These are phyloP conservation scores for Amanita thiersii DNA, from an alignment of 768 basidiomycete genomes.

Conservation along the genomic window DNA sequence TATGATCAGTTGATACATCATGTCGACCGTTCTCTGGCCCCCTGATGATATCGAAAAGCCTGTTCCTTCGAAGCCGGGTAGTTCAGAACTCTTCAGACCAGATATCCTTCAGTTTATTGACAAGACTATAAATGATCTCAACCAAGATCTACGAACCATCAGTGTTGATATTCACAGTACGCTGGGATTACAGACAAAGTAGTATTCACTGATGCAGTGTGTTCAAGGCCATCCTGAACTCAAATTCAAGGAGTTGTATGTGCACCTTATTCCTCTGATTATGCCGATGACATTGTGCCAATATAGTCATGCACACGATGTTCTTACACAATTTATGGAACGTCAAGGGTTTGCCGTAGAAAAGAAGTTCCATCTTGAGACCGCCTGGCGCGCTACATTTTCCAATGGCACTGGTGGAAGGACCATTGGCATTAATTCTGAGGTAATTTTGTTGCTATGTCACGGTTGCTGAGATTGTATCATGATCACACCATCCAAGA, in stretches of 20 bases:
- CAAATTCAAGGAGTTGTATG: too few relatives aligned
- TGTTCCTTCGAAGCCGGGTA: constrained; percentile 22
- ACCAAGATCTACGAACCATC: constrained; percentile 45
- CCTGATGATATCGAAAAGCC: constrained; percentile 27
- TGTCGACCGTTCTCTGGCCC: constrained; percentile 28
- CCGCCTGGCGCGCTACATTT: constrained; percentile 71
- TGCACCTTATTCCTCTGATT: not conserved
- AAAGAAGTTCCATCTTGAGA: constrained; percentile 55
- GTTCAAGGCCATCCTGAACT: too few relatives aligned
- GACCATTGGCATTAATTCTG: constrained; percentile 74
- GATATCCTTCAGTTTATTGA: constrained; percentile 60
- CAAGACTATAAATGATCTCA: constrained; percentile 40
- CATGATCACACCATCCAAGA: constrained; percentile 21
- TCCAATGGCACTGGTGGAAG: constrained; percentile 58
- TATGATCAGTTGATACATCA: not conserved
- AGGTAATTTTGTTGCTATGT: constrained; percentile 27
- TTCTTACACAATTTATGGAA: constrained; percentile 57
- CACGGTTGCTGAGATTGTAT: not conserved
- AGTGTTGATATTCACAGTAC: constrained; percentile 49
- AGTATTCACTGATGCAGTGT: too few relatives aligned
- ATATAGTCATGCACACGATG: constrained; percentile 62
- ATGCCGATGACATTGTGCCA: not conserved
- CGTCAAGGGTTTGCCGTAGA: constrained; percentile 59
- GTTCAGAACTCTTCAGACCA: constrained; percentile 35
- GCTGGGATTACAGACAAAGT: too few relatives aligned